These are phyloP conservation scores for Boletellus dicymbophilus DNA, from an alignment of 1,284 basidiomycete species.

Conservation along the genomic window DNA sequence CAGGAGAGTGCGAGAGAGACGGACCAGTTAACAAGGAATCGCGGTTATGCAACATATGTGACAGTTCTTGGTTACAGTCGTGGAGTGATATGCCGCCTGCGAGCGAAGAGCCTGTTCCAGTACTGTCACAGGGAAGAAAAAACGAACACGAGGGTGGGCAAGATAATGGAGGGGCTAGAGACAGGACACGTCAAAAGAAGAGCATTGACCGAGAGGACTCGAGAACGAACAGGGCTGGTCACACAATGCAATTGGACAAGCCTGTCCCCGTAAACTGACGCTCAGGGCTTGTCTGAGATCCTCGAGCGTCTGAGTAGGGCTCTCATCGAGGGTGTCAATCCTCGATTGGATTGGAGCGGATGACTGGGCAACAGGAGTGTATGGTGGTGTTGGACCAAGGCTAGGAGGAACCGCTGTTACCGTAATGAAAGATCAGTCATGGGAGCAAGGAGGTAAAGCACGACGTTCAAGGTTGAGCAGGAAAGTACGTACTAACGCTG, in stretches of 20 bases:
- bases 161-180: background rate
- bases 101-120: constrained; percentile 3
- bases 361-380: constrained; percentile 22
- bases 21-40: background rate
- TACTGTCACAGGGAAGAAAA: background rate
- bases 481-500: constrained; percentile 1
- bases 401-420: constrained; percentile 8
- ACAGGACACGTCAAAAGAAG: background rate
- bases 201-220: background rate
- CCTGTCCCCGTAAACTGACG: constrained; percentile 20
- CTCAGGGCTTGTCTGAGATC: constrained; percentile 42
- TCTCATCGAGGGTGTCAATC: constrained; percentile 7
- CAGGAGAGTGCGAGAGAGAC: constrained; percentile 5
- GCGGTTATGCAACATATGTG: background rate
- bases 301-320: constrained; percentile 41
- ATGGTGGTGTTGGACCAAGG: constrained; percentile 31
- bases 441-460: too few relatives aligned
- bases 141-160: background rate
- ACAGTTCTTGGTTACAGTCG: constrained; percentile 23
- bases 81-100: background rate
- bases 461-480: background rate
- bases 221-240: background rate
- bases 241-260: background rate
- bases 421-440: background rate
- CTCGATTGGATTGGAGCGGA: background rate